Conservation (phyloP, 2,329 filamentous ascomycete genomes). For the Amphichorda felina region DNA sequence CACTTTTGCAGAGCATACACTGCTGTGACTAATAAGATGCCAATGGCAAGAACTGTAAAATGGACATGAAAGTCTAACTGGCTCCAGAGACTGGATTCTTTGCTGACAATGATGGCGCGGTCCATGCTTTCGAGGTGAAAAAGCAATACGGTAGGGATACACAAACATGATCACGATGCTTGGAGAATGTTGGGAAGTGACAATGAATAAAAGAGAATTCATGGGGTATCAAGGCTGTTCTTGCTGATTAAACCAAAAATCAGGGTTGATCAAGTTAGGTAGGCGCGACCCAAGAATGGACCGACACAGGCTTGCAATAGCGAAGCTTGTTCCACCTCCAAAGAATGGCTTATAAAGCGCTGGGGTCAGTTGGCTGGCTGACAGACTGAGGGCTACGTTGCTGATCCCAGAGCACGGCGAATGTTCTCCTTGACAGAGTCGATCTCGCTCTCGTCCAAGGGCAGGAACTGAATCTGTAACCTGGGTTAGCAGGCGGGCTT, state of each 20-base stretch:
- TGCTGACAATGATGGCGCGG: not conserved
- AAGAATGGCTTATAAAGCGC: not conserved
- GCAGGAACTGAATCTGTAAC: constrained; percentile 53
- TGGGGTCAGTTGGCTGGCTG: too few relatives aligned
- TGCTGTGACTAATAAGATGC: not conserved
- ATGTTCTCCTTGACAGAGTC: constrained; percentile 47
- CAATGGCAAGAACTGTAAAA: not conserved
- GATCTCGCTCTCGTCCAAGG: constrained; percentile 47
- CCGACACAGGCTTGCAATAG: not conserved
- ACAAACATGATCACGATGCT: too few relatives aligned
- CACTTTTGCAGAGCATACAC: not conserved
- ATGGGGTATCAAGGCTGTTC: constrained; percentile 1
- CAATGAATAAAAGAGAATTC: not conserved
- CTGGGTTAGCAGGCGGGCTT: too few relatives aligned
- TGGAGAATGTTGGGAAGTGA: too few relatives aligned
- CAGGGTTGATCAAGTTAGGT: not conserved
- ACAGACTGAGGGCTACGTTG: too few relatives aligned
- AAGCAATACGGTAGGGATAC: too few relatives aligned
- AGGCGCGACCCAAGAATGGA: not conserved
- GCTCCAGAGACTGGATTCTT: not conserved
- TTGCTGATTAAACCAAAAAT: not conserved
- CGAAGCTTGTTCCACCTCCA: not conserved
- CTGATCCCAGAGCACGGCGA: constrained; percentile 33
- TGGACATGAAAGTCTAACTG: not conserved
- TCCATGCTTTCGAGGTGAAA: too few relatives aligned